Conservation (phyloP, 441 rosid genomes). For the Isatis lusitanica region DNA sequence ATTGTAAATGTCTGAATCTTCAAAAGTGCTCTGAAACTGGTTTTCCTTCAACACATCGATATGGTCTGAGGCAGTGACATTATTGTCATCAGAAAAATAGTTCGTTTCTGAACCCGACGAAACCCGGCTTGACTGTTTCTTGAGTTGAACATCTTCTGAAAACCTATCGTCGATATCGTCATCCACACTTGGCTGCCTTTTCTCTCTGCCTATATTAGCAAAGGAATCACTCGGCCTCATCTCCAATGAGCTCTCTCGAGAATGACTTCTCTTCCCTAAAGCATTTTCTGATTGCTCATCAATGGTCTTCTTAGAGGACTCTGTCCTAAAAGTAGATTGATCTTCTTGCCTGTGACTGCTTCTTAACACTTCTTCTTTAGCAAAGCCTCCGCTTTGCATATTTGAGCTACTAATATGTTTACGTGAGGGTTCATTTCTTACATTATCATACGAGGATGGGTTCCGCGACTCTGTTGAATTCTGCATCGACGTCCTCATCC, state of each 20-base stretch:
- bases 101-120: conserved; percentile 37
- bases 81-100: conserved; percentile 35
- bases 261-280: conserved; percentile 31
- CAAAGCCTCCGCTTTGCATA: conserved; percentile 26
- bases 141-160: conserved; percentile 31
- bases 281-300: conserved; percentile 29
- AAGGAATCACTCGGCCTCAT: conserved; percentile 32
- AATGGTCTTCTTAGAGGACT: conserved; percentile 30
- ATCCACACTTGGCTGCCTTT: conserved; percentile 32
- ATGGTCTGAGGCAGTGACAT: conserved; percentile 32
- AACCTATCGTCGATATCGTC: conserved; percentile 16
- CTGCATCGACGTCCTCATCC: conserved; percentile 19
- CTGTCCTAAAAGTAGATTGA: conserved; percentile 25
- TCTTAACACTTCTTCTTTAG: background rate
- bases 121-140: conserved; percentile 40
- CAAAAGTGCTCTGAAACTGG: conserved; percentile 27
- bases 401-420: conserved; percentile 30
- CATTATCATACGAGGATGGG: background rate
- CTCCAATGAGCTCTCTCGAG: conserved; percentile 44
- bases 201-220: conserved; percentile 14
- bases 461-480: background rate
- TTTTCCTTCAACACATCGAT: conserved; percentile 32
- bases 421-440: conserved; percentile 31
- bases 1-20: conserved; percentile 29
- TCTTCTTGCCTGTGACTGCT: conserved; percentile 37